A percentile compares a stretch with the other conserved stretches of the same genome.
phyloP scores from a whole-genome alignment of 2,329 filamentous ascomycete species.

The Myriosclerotinia duriaeana region DNA sequence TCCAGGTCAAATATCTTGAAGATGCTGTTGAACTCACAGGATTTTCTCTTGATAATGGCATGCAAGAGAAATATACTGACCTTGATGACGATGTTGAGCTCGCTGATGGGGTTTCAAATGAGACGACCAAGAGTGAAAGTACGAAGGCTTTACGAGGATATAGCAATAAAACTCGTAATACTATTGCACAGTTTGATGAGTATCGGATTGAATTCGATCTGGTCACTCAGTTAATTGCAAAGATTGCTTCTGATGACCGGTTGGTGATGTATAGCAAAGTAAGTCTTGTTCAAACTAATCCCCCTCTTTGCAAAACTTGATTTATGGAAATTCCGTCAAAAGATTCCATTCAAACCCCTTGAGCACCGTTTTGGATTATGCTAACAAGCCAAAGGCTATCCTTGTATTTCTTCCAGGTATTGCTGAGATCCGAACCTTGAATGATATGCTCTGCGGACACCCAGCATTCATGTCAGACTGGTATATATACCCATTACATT shows the following conservation, averaged over 20 bases:
- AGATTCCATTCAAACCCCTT: not conserved
- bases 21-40: conserved; percentile 88
- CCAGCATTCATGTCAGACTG: conserved; percentile 73
- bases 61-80: conserved; percentile 52
- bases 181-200: conserved; percentile 78
- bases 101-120: conserved; percentile 52
- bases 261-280: conserved; percentile 68
- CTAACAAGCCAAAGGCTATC: conserved; percentile 59
- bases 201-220: conserved; percentile 89
- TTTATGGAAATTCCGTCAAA: not conserved
- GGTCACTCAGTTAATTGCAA: conserved; percentile 73
- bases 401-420: conserved; percentile 95
- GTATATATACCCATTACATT: conserved; percentile 88
- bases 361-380: not conserved
- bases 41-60: conserved; percentile 58
- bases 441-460: conserved; percentile 79
- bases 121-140: conserved; percentile 50
- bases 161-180: conserved; percentile 71
- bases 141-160: conserved; percentile 69
- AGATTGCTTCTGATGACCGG: conserved; percentile 67
- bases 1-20: conserved; percentile 83
- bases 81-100: conserved; percentile 59
- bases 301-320: not conserved
- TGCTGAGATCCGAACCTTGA: conserved; percentile 84
- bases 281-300: not conserved